These are phyloP conservation scores for Cladorrhinum samala DNA, from an alignment of 495 filamentous ascomycete genomes.

Conservation along the genomic window DNA sequence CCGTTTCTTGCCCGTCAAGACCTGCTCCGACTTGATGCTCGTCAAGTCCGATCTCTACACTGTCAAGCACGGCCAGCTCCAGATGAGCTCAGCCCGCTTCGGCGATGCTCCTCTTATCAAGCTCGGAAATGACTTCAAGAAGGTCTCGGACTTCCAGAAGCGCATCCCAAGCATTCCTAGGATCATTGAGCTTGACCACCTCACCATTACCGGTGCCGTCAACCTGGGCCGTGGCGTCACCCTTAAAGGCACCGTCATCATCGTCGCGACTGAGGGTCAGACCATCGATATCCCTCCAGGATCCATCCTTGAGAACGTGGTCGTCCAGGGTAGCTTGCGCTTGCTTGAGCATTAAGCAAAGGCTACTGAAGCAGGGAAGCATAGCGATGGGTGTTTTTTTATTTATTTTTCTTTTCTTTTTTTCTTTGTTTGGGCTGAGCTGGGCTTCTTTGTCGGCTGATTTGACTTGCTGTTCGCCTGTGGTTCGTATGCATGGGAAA, in stretches of 20 bases:
- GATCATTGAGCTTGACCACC: slow-evolving; percentile 95
- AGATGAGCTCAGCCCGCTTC: slow-evolving; percentile 93
- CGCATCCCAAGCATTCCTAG: slow-evolving; percentile 93
- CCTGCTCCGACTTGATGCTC: slow-evolving; percentile 97
- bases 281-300: slow-evolving; percentile 97
- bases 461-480: background rate
- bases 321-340: slow-evolving; percentile 95
- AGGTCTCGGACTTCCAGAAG: slow-evolving; percentile 99
- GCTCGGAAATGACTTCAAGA: slow-evolving; percentile 99
- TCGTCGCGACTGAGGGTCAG: slow-evolving; percentile 94
- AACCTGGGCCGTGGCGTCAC: slow-evolving; percentile 93
- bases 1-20: slow-evolving; percentile 99
- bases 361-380: background rate
- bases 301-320: slow-evolving; percentile 95
- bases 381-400: slow-evolving; percentile 2
- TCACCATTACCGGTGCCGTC: slow-evolving; percentile 95
- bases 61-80: slow-evolving; percentile 96
- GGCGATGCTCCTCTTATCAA: slow-evolving; percentile 99
- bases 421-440: background rate
- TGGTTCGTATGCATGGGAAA: background rate
- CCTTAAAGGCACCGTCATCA: slow-evolving; percentile 99
- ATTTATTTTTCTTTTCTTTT: background rate
- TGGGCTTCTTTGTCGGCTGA: background rate
- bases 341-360: slow-evolving; percentile 85
- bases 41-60: slow-evolving; percentile 99